These are phyloP conservation scores for Stylosanthes scabra DNA, from an alignment of 331 rosid genomes.

Conservation along the genomic window DNA sequence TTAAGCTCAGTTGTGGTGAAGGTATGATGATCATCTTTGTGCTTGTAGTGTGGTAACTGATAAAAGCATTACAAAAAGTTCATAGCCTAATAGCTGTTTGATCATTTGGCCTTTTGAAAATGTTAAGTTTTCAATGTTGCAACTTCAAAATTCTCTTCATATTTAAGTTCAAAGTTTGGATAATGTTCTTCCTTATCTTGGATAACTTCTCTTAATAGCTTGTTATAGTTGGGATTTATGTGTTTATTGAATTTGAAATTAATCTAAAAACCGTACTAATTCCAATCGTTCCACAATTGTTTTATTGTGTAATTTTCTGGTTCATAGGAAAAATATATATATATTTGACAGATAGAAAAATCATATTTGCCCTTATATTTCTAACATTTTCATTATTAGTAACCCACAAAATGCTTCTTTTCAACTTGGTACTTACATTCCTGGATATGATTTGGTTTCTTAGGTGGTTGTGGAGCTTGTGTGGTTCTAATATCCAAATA, in stretches of 20 bases:
- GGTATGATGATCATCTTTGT: conserved; percentile 44
- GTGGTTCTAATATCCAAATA: conserved; percentile 84
- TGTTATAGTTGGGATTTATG: background rate
- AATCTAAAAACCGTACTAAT: background rate
- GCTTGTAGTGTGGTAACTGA: background rate
- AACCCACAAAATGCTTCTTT: background rate
- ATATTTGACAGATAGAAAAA: background rate
- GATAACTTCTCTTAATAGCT: background rate
- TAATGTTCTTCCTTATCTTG: too few species aligned
- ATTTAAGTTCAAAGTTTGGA: too few species aligned
- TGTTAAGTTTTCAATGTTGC: background rate
- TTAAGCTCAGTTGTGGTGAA: conserved; percentile 91
- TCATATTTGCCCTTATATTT: background rate
- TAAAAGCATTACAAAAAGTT: background rate
- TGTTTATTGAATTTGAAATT: background rate
- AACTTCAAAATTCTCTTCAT: background rate
- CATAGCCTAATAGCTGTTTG: background rate
- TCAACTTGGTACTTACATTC: background rate
- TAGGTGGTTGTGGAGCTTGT: conserved; percentile 99
- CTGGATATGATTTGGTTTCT: conserved; percentile 36
- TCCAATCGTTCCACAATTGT: background rate
- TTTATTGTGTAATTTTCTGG: background rate
- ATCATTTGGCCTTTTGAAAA: background rate
- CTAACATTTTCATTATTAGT: background rate
- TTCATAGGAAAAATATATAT: background rate